These are phyloP conservation scores for Trichoderma oligosporum DNA, from an alignment of 2,329 filamentous ascomycete genomes.

Conservation along the genomic window DNA sequence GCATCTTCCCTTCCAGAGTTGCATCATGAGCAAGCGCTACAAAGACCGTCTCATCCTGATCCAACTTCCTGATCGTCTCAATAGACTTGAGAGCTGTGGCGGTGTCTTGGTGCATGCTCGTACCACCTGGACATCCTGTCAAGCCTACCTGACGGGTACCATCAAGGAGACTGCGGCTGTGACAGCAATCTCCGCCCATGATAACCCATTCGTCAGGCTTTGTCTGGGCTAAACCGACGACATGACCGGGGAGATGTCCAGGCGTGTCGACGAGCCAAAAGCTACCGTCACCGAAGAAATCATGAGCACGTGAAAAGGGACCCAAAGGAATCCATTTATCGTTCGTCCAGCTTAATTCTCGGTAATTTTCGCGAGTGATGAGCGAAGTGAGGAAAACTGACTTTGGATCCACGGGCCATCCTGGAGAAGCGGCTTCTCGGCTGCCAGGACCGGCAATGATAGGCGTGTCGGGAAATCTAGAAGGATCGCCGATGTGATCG, in stretches of 20 bases:
- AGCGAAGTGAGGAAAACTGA: background rate
- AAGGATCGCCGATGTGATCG: background rate
- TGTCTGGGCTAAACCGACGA: background rate
- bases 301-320: background rate
- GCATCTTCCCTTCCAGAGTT: background rate
- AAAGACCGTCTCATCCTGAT: background rate
- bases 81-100: background rate
- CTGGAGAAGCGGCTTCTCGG: background rate
- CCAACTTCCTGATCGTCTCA: background rate
- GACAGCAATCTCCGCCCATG: background rate
- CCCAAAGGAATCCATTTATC: background rate
- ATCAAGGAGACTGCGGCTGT: background rate
- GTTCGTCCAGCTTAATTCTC: background rate
- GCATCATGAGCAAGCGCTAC: background rate
- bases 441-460: background rate
- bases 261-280: background rate
- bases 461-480: background rate
- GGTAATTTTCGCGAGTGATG: background rate
- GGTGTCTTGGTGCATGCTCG: background rate
- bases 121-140: background rate
- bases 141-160: background rate
- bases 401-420: background rate
- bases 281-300: conserved; percentile 1
- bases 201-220: background rate
- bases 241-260: background rate